Percentiles rank a stretch among this genome's conserved stretches.
Conservation (phyloP, 2,329 filamentous ascomycete genomes). For the Phoma sp. region DNA sequence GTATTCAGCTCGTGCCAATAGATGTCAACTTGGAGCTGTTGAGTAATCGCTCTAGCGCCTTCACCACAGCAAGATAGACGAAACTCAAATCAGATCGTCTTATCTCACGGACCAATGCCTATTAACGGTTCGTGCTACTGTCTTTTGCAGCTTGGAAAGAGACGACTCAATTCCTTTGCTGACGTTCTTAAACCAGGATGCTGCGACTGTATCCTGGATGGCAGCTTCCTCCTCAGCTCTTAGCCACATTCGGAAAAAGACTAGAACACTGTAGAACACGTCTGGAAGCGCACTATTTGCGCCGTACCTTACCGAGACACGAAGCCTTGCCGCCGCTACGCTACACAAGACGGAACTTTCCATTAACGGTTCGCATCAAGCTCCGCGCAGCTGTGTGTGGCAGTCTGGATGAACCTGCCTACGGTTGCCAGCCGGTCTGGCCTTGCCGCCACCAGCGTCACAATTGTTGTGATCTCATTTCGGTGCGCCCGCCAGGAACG, state of each 20-base stretch:
- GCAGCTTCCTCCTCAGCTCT: background rate
- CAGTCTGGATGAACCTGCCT: too few species aligned
- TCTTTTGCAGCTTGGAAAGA: too few species aligned
- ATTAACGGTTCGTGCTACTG: too few species aligned
- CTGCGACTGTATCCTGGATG: too few species aligned
- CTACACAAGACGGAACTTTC: conserved; percentile 3
- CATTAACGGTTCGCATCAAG: background rate
- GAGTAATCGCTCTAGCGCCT: too few species aligned
- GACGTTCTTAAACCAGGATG: background rate
- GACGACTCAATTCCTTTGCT: too few species aligned
- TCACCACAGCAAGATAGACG: too few species aligned
- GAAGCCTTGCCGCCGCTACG: background rate
- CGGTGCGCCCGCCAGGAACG: conserved; percentile 3
- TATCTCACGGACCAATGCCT: too few species aligned
- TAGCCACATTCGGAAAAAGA: conserved; percentile 1
- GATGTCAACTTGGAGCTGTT: too few species aligned
- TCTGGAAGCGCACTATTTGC: background rate
- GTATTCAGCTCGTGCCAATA: too few species aligned
- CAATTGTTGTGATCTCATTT: conserved; percentile 2
- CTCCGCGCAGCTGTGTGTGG: background rate
- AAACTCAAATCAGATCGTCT: too few species aligned
- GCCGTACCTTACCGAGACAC: background rate
- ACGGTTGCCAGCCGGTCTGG: conserved; percentile 6
- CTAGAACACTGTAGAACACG: conserved; percentile 3
- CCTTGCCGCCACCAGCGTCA: conserved; percentile 5